phyloP scores from a whole-genome alignment of 2,329 filamentous ascomycete genomes.

The Fusarium metavorans region DNA sequence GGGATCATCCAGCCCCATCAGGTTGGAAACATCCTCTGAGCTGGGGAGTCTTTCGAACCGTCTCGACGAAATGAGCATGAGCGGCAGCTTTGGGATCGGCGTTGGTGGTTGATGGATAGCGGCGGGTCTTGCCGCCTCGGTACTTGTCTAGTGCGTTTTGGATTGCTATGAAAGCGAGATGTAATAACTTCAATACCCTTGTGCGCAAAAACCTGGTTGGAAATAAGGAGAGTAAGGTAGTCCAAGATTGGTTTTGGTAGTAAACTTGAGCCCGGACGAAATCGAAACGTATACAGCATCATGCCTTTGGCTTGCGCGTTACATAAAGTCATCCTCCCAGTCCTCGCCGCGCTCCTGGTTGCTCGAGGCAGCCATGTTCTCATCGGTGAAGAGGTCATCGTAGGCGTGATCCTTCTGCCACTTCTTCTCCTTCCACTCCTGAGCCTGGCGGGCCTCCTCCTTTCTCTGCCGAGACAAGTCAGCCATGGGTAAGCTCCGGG shows the following conservation, averaged over 20 bases:
- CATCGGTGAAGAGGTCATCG: constrained; percentile 89
- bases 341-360: constrained; percentile 86
- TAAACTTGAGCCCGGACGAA: background rate
- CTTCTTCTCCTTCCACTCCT: constrained; percentile 89
- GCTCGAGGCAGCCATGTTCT: constrained; percentile 80
- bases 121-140: constrained; percentile 1
- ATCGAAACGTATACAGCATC: background rate
- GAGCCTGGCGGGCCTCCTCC: constrained; percentile 77
- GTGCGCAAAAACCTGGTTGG: constrained; percentile 8
- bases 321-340: constrained; percentile 96
- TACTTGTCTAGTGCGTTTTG: background rate
- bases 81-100: constrained; percentile 46
- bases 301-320: constrained; percentile 36
- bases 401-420: constrained; percentile 99
- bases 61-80: constrained; percentile 51
- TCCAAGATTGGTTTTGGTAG: constrained; percentile 2
- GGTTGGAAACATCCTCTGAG: constrained; percentile 45
- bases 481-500: background rate
- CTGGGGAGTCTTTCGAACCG: constrained; percentile 45
- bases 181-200: constrained; percentile 28
- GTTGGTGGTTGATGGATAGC: constrained; percentile 41
- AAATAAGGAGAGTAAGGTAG: background rate
- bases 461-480: constrained; percentile 69
- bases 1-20: constrained; percentile 44
- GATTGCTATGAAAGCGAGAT: constrained; percentile 4